These are phyloP conservation scores for Gryganskiella cystojenkinii DNA, from an alignment of 192 early-diverging fungal species.

Conservation along the genomic window DNA sequence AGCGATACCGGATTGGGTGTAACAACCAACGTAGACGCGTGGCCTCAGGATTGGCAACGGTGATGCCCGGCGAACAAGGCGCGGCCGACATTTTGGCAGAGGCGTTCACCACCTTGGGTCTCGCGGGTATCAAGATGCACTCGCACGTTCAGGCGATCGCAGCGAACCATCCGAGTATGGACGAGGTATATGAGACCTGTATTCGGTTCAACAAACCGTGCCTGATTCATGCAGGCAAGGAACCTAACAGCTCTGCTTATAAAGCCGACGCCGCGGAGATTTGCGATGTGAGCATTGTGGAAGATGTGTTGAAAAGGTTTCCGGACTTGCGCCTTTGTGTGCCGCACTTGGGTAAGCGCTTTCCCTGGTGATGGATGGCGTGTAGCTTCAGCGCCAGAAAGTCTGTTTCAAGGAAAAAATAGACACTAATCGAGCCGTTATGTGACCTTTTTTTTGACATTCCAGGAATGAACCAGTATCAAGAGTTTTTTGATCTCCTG, in stretches of 20 bases:
- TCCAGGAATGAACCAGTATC: constrained; percentile 53
- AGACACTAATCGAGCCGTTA: not conserved
- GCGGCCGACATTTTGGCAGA: constrained; percentile 45
- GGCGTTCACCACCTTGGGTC: constrained; percentile 33
- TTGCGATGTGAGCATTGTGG: constrained; percentile 45
- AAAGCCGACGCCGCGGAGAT: constrained; percentile 52
- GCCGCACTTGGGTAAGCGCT: constrained; percentile 44
- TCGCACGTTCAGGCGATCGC: constrained; percentile 53
- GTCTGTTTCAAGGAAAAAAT: not conserved
- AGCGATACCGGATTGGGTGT: not conserved
- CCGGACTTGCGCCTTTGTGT: constrained; percentile 43
- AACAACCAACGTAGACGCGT: constrained; percentile 14
- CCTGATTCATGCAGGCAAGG: constrained; percentile 50
- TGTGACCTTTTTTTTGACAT: not conserved
- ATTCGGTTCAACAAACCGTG: constrained; percentile 37
- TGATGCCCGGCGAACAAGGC: constrained; percentile 53
- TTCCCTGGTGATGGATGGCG: not conserved
- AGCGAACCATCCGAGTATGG: constrained; percentile 53
- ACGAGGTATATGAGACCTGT: constrained; percentile 48
- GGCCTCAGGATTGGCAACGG: constrained; percentile 52
- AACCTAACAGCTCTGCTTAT: constrained; percentile 47
- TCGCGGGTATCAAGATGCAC: constrained; percentile 56
- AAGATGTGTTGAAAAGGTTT: constrained; percentile 45
- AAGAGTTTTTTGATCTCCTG: constrained; percentile 51
- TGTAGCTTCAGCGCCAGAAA: no score